Evolutionary conservation across 2,329 filamentous ascomycete species (phyloP).

Genomic region (Fusarium nematophilum): DNA sequence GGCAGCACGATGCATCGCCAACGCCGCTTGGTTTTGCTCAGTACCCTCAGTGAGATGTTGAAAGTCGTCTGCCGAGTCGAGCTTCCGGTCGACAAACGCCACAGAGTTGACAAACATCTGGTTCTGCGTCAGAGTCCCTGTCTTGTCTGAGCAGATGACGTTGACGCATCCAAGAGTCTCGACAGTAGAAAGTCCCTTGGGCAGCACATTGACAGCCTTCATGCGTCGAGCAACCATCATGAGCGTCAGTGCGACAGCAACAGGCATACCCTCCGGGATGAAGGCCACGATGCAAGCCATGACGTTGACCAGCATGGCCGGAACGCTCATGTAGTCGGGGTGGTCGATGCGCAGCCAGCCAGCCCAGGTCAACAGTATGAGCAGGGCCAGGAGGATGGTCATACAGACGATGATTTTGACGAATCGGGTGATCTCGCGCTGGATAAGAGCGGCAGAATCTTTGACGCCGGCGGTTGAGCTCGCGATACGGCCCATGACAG

Average conservation of each 20-base stretch:
- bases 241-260: slow-evolving; percentile 53
- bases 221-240: slow-evolving; percentile 57
- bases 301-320: slow-evolving; percentile 58
- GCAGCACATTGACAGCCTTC: slow-evolving; percentile 56
- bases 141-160: slow-evolving; percentile 58
- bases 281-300: slow-evolving; percentile 57
- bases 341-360: slow-evolving; percentile 55
- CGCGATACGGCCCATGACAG: slow-evolving; percentile 57
- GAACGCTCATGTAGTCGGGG: slow-evolving; percentile 53
- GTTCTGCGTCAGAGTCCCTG: slow-evolving; percentile 57
- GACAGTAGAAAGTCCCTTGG: slow-evolving; percentile 55
- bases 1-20: slow-evolving; percentile 22
- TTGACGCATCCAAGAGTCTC: slow-evolving; percentile 58
- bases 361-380: slow-evolving; percentile 59
- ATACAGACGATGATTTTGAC: slow-evolving; percentile 55
- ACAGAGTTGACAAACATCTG: slow-evolving; percentile 57
- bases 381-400: slow-evolving; percentile 51
- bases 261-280: slow-evolving; percentile 55
- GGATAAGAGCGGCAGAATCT: slow-evolving; percentile 54
- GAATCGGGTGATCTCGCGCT: slow-evolving; percentile 57
- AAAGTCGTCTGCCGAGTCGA: slow-evolving; percentile 43
- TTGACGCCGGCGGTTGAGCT: slow-evolving; percentile 51
- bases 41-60: slow-evolving; percentile 8
- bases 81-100: slow-evolving; percentile 49
- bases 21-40: neutral